Percentiles rank a stretch among this genome's conserved stretches.
These are phyloP conservation scores for Penstemon davidsonii DNA, from an alignment of 257 asterid species.

Conservation along the genomic window DNA sequence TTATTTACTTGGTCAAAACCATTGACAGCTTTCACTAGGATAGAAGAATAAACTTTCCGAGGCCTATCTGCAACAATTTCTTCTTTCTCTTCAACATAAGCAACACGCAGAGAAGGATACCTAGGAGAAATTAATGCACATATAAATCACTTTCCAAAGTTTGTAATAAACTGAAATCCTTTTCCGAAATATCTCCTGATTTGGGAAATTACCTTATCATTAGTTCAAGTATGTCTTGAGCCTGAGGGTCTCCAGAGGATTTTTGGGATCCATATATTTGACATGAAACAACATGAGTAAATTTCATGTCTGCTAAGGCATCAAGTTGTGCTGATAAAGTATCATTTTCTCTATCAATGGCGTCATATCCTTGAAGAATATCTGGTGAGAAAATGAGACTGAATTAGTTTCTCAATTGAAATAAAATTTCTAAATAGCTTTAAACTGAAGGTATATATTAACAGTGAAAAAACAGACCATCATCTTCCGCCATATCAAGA, in stretches of 20 bases:
- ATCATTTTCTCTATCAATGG: constrained; percentile 67
- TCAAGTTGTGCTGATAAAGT: constrained; percentile 91
- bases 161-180: background rate
- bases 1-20: constrained; percentile 80
- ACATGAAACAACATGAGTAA: constrained; percentile 84
- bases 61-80: constrained; percentile 43
- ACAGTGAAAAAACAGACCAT: constrained; percentile 49
- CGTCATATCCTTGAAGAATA: constrained; percentile 74
- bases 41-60: constrained; percentile 71
- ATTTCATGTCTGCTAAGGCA: constrained; percentile 89
- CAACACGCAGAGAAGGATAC: constrained; percentile 88
- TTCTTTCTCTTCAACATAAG: constrained; percentile 94
- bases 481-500: constrained; percentile 95
- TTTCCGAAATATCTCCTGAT: constrained; percentile 3
- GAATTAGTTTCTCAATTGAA: constrained; percentile 15
- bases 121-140: constrained; percentile 38
- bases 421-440: background rate
- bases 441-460: constrained; percentile 3
- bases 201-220: constrained; percentile 63
- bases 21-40: constrained; percentile 82
- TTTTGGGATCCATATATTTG: constrained; percentile 89
- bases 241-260: constrained; percentile 83
- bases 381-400: constrained; percentile 46
- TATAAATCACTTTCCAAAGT: constrained; percentile 15
- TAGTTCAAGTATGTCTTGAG: constrained; percentile 81